These are phyloP conservation scores for Thalassiosira mediterranea DNA, from an alignment of 352 stramenopile genomes.

Conservation along the genomic window DNA sequence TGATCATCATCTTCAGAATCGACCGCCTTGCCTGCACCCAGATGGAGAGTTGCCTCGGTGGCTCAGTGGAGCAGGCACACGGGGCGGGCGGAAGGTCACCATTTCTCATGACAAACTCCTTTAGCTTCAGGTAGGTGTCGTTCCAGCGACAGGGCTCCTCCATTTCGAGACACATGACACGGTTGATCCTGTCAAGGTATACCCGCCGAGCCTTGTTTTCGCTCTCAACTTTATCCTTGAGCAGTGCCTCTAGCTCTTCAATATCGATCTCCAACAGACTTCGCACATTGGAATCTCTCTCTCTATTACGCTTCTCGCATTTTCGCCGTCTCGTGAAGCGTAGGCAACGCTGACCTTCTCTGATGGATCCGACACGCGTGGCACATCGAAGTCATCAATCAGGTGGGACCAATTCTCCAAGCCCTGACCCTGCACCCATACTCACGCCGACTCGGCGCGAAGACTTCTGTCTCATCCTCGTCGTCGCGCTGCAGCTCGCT, in stretches of 20 bases:
- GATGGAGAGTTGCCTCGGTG: conserved; percentile 7
- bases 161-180: conserved; percentile 26
- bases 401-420: conserved; percentile 11
- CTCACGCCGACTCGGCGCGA: not conserved
- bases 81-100: conserved; percentile 16
- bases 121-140: conserved; percentile 7
- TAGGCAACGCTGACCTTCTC: not conserved
- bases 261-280: not conserved
- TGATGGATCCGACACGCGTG: not conserved
- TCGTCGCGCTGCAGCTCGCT: not conserved
- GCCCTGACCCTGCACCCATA: conserved; percentile 4
- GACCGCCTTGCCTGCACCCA: conserved; percentile 28
- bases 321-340: not conserved
- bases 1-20: too few species aligned
- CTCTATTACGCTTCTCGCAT: not conserved
- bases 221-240: not conserved
- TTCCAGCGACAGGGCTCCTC: conserved; percentile 24
- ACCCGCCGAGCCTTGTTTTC: conserved; percentile 3
- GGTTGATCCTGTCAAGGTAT: conserved; percentile 9
- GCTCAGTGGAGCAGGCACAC: conserved; percentile 5
- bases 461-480: conserved; percentile 2
- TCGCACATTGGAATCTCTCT: conserved; percentile 1
- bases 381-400: conserved; percentile 16
- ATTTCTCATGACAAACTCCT: conserved; percentile 21
- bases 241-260: conserved; percentile 1